A percentile compares a stretch with the other conserved stretches of the same genome.
These are phyloP conservation scores for Gamsiella multidivaricata DNA, from an alignment of 192 early-diverging fungal genomes.

Conservation along the genomic window DNA sequence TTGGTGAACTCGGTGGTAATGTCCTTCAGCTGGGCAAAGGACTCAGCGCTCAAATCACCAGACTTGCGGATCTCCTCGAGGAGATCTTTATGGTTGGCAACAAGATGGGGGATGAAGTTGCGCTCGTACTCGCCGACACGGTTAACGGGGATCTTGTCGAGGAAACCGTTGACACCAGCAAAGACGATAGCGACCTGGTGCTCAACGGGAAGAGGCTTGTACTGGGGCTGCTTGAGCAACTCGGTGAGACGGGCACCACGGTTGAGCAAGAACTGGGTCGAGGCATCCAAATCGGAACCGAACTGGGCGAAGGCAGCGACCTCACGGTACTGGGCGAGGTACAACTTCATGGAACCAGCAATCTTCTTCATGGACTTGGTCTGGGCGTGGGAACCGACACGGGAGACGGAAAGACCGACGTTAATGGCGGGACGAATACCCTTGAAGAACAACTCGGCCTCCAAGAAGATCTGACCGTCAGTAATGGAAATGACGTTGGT, in stretches of 20 bases:
- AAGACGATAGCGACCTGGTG: slow-evolving; percentile 98
- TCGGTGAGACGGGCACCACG: slow-evolving; percentile 99
- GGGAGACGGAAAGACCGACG: slow-evolving; percentile 99
- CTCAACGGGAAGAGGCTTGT: slow-evolving; percentile 95
- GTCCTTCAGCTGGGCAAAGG: slow-evolving; percentile 93
- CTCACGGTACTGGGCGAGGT: slow-evolving; percentile 99
- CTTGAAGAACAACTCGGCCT: slow-evolving; percentile 99
- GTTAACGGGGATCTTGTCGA: slow-evolving; percentile 97
- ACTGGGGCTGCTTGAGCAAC: slow-evolving; percentile 99
- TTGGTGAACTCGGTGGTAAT: slow-evolving; percentile 83
- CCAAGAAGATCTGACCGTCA: slow-evolving; percentile 99
- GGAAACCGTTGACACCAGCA: slow-evolving; percentile 99
- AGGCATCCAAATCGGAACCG: slow-evolving; percentile 99
- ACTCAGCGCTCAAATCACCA: slow-evolving; percentile 87
- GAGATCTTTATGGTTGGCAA: slow-evolving; percentile 88
- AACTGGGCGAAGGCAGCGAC: slow-evolving; percentile 99
- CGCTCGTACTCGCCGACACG: slow-evolving; percentile 95
- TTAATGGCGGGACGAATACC: slow-evolving; percentile 99
- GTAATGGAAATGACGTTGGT: slow-evolving; percentile 99
- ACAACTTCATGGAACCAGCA: slow-evolving; percentile 99
- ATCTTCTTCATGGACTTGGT: slow-evolving; percentile 99
- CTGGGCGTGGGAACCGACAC: slow-evolving; percentile 99
- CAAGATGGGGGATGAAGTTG: slow-evolving; percentile 88
- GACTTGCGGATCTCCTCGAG: slow-evolving; percentile 92
- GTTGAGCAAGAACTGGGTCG: slow-evolving; percentile 99